Percentiles rank a stretch among this genome's conserved stretches.
These are phyloP conservation scores for Cladosporium sp. DNA, from an alignment of 2,329 filamentous ascomycete genomes.

Conservation along the genomic window DNA sequence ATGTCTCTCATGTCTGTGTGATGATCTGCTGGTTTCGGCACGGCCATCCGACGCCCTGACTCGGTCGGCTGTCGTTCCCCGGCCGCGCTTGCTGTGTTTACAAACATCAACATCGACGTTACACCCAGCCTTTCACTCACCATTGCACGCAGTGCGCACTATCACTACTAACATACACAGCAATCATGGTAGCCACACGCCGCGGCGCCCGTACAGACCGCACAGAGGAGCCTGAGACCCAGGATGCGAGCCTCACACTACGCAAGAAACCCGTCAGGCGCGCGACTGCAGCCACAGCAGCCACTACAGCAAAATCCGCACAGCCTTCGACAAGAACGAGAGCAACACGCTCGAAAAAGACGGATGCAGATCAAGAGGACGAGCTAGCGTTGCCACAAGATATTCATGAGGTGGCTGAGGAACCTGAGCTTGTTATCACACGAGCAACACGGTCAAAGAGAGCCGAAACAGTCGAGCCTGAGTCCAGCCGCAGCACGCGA, in stretches of 20 bases:
- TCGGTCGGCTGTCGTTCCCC: background rate
- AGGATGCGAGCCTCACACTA: slow-evolving; percentile 17
- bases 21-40: background rate
- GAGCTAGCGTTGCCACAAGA: background rate
- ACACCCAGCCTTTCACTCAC: background rate
- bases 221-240: slow-evolving; percentile 16
- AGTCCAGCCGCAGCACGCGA: slow-evolving; percentile 16
- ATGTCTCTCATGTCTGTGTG: background rate
- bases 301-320: slow-evolving; percentile 5
- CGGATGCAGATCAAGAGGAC: slow-evolving; percentile 10
- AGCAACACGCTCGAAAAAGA: slow-evolving; percentile 21
- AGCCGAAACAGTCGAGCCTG: slow-evolving; percentile 8
- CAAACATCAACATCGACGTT: slow-evolving; percentile 3
- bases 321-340: slow-evolving; percentile 13
- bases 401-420: background rate
- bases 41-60: background rate
- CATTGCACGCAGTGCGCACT: background rate
- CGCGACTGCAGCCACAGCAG: slow-evolving; percentile 17
- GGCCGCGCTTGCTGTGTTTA: background rate
- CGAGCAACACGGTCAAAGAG: slow-evolving; percentile 7
- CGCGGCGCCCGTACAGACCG: slow-evolving; percentile 24
- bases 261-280: slow-evolving; percentile 33
- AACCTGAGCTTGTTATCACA: slow-evolving; percentile 8
- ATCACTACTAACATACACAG: slow-evolving; percentile 11
- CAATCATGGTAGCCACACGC: slow-evolving; percentile 34